Percentiles rank a stretch among this genome's conserved stretches.
Evolutionary conservation across 805 yeast species (phyloP).

Genomic region (Starmerella stigmatis): DNA sequence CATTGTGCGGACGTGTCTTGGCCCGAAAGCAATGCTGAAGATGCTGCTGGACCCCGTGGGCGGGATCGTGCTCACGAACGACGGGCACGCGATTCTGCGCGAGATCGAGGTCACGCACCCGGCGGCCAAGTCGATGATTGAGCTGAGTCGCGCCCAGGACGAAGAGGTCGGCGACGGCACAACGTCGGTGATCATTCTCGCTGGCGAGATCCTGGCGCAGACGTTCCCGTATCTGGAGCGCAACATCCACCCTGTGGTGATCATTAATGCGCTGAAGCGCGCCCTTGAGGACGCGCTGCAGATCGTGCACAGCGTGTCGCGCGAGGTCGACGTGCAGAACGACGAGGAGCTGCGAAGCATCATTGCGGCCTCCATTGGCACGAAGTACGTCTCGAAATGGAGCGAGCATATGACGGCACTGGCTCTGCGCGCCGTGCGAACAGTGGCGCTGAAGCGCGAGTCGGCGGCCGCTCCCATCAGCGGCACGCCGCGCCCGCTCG

Average conservation of each 20-base stretch:
- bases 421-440: slow-evolving; percentile 78
- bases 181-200: slow-evolving; percentile 89
- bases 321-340: slow-evolving; percentile 71
- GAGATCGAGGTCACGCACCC: slow-evolving; percentile 95
- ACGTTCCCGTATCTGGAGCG: slow-evolving; percentile 85
- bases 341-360: slow-evolving; percentile 79
- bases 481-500: slow-evolving; percentile 39
- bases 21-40: slow-evolving; percentile 98
- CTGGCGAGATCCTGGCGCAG: slow-evolving; percentile 94
- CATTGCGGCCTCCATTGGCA: slow-evolving; percentile 86
- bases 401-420: slow-evolving; percentile 80
- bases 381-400: slow-evolving; percentile 89
- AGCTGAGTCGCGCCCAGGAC: slow-evolving; percentile 91
- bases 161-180: slow-evolving; percentile 99
- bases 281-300: slow-evolving; percentile 86
- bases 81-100: slow-evolving; percentile 95
- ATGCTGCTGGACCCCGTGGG: slow-evolving; percentile 92
- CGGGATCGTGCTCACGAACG: slow-evolving; percentile 92
- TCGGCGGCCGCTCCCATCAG: slow-evolving; percentile 21
- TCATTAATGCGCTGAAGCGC: slow-evolving; percentile 84
- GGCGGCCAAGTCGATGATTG: slow-evolving; percentile 98
- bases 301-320: slow-evolving; percentile 71
- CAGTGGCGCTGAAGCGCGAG: slow-evolving; percentile 48
- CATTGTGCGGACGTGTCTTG: slow-evolving; percentile 92
- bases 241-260: slow-evolving; percentile 92